Percentiles rank a stretch among this genome's conserved stretches.
phyloP scores from a whole-genome alignment of 495 filamentous ascomycete genomes.

The Penicillium verhagenii region DNA sequence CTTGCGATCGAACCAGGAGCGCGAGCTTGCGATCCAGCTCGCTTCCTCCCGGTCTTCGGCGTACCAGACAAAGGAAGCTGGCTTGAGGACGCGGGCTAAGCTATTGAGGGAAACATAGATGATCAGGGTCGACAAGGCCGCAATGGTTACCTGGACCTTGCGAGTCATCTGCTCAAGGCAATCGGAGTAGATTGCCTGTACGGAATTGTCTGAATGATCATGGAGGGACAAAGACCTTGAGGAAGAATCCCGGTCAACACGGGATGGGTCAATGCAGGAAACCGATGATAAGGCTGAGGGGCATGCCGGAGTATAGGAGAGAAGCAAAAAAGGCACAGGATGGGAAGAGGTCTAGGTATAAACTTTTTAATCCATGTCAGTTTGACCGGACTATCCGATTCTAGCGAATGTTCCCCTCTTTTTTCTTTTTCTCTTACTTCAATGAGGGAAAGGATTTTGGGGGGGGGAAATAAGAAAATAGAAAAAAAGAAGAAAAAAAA shows the following conservation, averaged over 20 bases:
- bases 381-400: constrained; percentile 27
- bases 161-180: constrained; percentile 42
- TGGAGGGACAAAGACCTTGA: constrained; percentile 13
- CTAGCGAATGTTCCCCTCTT: constrained; percentile 12
- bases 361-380: constrained; percentile 2
- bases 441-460: constrained; percentile 12
- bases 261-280: constrained; percentile 21
- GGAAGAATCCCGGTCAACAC: constrained; percentile 11
- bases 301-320: constrained; percentile 10
- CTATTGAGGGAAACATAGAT: constrained; percentile 49
- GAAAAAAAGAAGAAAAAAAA: neutral
- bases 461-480: neutral
- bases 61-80: constrained; percentile 41
- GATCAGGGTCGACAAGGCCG: constrained; percentile 42
- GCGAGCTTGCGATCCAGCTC: constrained; percentile 69
- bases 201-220: constrained; percentile 12
- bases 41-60: constrained; percentile 57
- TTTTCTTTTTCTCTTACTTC: constrained; percentile 1
- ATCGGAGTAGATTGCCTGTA: constrained; percentile 21
- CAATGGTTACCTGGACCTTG: constrained; percentile 39
- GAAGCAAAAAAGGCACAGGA: constrained; percentile 11
- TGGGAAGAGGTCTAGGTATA: constrained; percentile 17
- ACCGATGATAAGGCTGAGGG: constrained; percentile 9
- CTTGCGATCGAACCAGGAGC: constrained; percentile 71
- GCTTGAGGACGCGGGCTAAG: constrained; percentile 28